phyloP scores from a whole-genome alignment of 2,329 filamentous ascomycete species.

The Metarhizium robertsii region DNA sequence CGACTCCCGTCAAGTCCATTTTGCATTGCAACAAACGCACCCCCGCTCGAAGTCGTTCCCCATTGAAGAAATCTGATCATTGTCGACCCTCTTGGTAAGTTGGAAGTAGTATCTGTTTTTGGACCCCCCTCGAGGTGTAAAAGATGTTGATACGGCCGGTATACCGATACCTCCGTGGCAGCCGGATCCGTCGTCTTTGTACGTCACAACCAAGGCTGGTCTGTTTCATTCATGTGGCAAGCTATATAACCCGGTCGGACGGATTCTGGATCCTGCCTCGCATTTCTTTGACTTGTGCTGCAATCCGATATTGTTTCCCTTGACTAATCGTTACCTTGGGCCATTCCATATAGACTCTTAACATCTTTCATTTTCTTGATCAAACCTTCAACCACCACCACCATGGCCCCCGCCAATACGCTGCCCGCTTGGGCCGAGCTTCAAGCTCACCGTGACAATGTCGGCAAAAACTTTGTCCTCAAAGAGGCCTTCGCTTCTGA shows the following conservation, averaged over 20 bases:
- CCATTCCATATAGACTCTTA: background rate
- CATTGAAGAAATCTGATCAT: background rate
- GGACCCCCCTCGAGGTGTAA: background rate
- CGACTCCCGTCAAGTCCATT: background rate
- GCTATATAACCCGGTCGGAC: no score
- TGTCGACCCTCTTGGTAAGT: background rate
- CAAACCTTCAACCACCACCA: conserved; percentile 12
- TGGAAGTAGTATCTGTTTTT: background rate
- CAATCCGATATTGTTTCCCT: background rate
- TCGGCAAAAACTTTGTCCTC: conserved; percentile 83
- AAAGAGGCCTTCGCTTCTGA: conserved; percentile 91
- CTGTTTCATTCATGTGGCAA: no score
- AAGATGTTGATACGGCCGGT: background rate
- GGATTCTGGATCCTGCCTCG: no score
- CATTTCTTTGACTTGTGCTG: no score
- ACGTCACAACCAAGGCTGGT: background rate
- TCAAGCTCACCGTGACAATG: conserved; percentile 76
- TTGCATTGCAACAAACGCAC: background rate
- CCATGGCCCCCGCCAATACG: conserved; percentile 75
- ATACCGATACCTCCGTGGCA: background rate
- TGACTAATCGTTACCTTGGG: background rate
- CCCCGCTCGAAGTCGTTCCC: background rate
- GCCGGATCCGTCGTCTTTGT: background rate
- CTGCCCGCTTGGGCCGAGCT: conserved; percentile 84
- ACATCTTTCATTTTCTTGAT: background rate